phyloP scores from a whole-genome alignment of 2,329 filamentous ascomycete species.

The Saccharata proteae region DNA sequence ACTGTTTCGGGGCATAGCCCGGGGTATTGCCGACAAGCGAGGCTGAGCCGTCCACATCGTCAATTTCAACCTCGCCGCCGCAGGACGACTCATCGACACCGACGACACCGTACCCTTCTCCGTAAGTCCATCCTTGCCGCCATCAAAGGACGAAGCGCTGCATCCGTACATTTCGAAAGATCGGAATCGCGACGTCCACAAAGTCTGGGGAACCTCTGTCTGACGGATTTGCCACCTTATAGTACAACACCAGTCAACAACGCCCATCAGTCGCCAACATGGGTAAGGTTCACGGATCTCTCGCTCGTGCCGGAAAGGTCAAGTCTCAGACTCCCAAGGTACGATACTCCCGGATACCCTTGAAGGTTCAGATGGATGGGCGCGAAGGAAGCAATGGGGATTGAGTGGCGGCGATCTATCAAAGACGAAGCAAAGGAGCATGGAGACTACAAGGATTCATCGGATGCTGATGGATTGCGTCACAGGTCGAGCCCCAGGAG shows the following conservation, averaged over 20 bases:
- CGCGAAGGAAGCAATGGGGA: not conserved
- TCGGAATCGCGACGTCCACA: slow-evolving; percentile 2
- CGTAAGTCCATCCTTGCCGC: slow-evolving; percentile 19
- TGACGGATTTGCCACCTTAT: slow-evolving; percentile 19
- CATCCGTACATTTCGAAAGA: not conserved
- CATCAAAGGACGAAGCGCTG: too few relatives aligned
- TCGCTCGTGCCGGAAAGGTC: slow-evolving; percentile 95
- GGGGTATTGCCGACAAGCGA: slow-evolving; percentile 8
- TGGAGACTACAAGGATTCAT: slow-evolving; percentile 18
- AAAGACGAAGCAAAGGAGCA: slow-evolving; percentile 12
- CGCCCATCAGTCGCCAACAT: slow-evolving; percentile 47
- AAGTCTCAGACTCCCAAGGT: slow-evolving; percentile 93
- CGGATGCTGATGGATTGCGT: slow-evolving; percentile 4
- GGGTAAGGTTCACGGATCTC: slow-evolving; percentile 90
- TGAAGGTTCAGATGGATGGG: not conserved
- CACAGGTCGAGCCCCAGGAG: slow-evolving; percentile 76
- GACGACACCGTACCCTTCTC: slow-evolving; percentile 20
- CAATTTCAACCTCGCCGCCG: slow-evolving; percentile 17
- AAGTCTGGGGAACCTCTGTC: slow-evolving; percentile 16
- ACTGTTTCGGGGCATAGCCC: slow-evolving; percentile 8
- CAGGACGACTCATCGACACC: slow-evolving; percentile 19
- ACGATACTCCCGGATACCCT: slow-evolving; percentile 26
- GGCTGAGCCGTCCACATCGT: slow-evolving; percentile 13
- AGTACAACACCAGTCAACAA: slow-evolving; percentile 12
- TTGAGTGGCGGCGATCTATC: too few relatives aligned